Evolutionary conservation across 2,329 filamentous ascomycete genomes (phyloP).

Genomic region (Blastomyces percursus): DNA sequence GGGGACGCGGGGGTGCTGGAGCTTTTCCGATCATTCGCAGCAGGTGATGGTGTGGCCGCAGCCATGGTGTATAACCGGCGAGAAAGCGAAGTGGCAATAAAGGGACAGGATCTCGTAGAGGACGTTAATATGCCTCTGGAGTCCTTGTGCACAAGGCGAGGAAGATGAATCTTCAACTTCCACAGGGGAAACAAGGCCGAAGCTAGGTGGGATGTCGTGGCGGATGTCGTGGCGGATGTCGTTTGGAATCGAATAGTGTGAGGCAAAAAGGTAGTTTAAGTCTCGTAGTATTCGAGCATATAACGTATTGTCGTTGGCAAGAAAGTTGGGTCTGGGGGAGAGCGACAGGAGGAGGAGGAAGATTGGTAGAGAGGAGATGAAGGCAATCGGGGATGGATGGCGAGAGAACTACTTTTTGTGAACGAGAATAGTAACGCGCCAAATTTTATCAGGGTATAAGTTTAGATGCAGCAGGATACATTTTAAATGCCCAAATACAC

Average conservation of each 20-base stretch:
- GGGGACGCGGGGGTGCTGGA: slow-evolving; percentile 30
- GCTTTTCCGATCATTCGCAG: slow-evolving; percentile 20
- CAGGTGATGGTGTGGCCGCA: slow-evolving; percentile 2
- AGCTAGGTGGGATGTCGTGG: slow-evolving; percentile 2
- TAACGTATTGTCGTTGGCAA: slow-evolving; percentile 3
- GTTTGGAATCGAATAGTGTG: background rate
- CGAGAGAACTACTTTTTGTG: background rate
- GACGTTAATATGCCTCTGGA: slow-evolving; percentile 13
- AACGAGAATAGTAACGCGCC: background rate
- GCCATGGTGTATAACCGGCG: slow-evolving; percentile 7
- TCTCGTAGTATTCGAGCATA: background rate
- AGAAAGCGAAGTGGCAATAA: background rate
- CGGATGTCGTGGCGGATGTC: slow-evolving; percentile 1
- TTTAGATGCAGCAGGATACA: background rate
- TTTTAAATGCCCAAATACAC: background rate
- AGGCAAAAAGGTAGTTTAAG: background rate
- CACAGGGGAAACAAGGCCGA: slow-evolving; percentile 18
- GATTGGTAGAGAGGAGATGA: background rate
- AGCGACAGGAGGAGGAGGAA: slow-evolving; percentile 4
- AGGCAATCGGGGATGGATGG: background rate
- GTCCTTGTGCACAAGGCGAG: slow-evolving; percentile 16
- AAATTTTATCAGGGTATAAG: background rate
- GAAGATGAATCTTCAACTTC: slow-evolving; percentile 18
- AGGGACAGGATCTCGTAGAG: slow-evolving; percentile 14
- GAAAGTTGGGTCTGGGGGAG: background rate